Conservation (phyloP, 495 filamentous ascomycete genomes). For the Penicillium psychrofluorescens region DNA sequence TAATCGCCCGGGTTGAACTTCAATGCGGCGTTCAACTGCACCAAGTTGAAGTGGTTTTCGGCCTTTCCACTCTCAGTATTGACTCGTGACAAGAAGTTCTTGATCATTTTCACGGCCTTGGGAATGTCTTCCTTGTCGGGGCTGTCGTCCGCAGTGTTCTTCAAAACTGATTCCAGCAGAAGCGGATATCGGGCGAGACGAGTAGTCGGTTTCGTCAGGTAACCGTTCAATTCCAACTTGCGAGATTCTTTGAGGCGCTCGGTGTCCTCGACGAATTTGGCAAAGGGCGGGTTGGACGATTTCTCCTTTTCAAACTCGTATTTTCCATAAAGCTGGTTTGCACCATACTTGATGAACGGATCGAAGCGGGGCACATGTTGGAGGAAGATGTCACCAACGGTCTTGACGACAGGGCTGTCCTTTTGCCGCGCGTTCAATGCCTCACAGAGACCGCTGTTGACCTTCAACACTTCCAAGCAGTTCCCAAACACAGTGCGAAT, state of each 20-base stretch:
- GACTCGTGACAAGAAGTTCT: constrained; percentile 78
- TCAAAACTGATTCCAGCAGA: constrained; percentile 83
- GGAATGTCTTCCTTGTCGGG: constrained; percentile 89
- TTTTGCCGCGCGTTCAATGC: constrained; percentile 85
- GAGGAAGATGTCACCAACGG: constrained; percentile 91
- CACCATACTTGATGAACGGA: constrained; percentile 94
- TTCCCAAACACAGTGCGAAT: constrained; percentile 94
- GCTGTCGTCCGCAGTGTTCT: constrained; percentile 78
- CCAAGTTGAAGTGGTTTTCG: constrained; percentile 95
- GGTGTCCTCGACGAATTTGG: constrained; percentile 92
- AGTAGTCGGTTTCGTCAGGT: constrained; percentile 96
- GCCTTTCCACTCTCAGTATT: constrained; percentile 94
- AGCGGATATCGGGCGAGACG: constrained; percentile 92
- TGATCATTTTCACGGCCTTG: constrained; percentile 74
- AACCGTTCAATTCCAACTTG: constrained; percentile 96
- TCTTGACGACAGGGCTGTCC: constrained; percentile 77
- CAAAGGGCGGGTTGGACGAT: constrained; percentile 73
- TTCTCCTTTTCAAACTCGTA: constrained; percentile 98
- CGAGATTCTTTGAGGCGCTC: constrained; percentile 93
- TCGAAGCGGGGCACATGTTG: constrained; percentile 87
- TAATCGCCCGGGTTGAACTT: constrained; percentile 81
- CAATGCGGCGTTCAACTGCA: constrained; percentile 80
- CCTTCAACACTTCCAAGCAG: constrained; percentile 85
- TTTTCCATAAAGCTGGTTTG: constrained; percentile 93
- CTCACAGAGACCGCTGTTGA: constrained; percentile 82